Percentiles rank a stretch among this genome's conserved stretches.
phyloP scores from a whole-genome alignment of 768 basidiomycete genomes.

The Boletellus ananas region DNA sequence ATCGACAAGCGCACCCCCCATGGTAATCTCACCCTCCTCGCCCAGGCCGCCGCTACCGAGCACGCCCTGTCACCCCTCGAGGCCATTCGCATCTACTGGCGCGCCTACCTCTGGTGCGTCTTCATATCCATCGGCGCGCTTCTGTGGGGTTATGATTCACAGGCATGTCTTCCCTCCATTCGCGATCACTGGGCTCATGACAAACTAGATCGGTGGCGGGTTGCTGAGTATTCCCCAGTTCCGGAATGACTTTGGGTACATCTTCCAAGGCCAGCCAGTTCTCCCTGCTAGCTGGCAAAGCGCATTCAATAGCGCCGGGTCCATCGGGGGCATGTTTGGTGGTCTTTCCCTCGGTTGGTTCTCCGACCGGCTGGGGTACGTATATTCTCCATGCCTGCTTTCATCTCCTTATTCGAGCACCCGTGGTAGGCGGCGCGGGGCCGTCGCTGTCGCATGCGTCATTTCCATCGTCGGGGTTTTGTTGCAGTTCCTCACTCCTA shows the following conservation, averaged over 20 bases:
- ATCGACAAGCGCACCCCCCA: constrained; percentile 6
- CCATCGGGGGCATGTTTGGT: constrained; percentile 25
- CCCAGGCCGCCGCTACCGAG: constrained; percentile 19
- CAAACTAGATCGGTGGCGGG: constrained; percentile 18
- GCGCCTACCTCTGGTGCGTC: constrained; percentile 22
- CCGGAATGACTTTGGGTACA: constrained; percentile 25
- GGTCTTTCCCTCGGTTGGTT: constrained; percentile 24
- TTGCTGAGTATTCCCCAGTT: constrained; percentile 22
- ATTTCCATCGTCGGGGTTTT: constrained; percentile 22
- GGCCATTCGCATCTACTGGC: constrained; percentile 25
- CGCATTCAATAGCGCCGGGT: constrained; percentile 24
- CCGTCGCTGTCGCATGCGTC: constrained; percentile 16
- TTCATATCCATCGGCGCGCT: constrained; percentile 24
- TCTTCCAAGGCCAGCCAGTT: not conserved
- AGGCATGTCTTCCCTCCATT: constrained; percentile 9
- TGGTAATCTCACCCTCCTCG: constrained; percentile 19
- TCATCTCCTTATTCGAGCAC: not conserved
- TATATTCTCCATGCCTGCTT: not conserved
- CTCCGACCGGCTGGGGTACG: constrained; percentile 20
- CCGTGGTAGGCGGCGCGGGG: constrained; percentile 20
- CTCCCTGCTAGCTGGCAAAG: constrained; percentile 29
- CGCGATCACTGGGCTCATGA: not conserved
- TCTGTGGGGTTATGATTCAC: constrained; percentile 26
- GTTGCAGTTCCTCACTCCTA: constrained; percentile 22
- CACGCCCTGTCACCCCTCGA: constrained; percentile 17